phyloP scores from a whole-genome alignment of 768 basidiomycete species.

The Multifurca ochricompacta region DNA sequence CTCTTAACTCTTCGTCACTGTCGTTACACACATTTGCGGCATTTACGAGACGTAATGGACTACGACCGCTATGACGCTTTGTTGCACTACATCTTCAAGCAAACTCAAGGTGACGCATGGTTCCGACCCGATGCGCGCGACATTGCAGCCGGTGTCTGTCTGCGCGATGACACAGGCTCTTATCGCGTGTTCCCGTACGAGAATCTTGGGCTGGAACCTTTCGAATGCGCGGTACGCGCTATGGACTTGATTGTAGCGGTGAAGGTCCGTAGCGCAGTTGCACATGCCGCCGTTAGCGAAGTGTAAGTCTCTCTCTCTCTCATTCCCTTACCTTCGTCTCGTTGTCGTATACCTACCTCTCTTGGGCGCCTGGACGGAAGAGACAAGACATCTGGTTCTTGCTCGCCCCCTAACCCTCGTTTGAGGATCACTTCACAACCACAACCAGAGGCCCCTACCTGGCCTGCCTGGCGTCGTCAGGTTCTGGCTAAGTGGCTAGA shows the following conservation, averaged over 20 bases:
- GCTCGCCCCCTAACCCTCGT: neutral
- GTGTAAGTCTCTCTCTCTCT: slow-evolving; percentile 26
- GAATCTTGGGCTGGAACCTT: slow-evolving; percentile 43
- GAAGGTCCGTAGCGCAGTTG: slow-evolving; percentile 42
- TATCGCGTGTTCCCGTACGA: slow-evolving; percentile 53
- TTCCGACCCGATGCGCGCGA: slow-evolving; percentile 44
- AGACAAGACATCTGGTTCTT: neutral
- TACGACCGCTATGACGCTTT: slow-evolving; percentile 38
- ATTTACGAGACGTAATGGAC: slow-evolving; percentile 26
- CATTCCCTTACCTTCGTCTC: neutral
- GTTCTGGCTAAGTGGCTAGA: too few relatives aligned
- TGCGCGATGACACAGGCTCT: slow-evolving; percentile 39
- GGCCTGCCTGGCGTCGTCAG: neutral
- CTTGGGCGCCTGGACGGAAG: neutral
- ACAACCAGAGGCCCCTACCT: too few relatives aligned
- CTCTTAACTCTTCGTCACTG: too few relatives aligned
- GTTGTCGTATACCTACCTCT: neutral
- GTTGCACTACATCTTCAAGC: slow-evolving; percentile 39
- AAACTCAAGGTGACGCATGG: slow-evolving; percentile 46
- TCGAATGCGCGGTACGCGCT: slow-evolving; percentile 44
- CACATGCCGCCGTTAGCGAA: slow-evolving; percentile 45
- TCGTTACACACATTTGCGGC: neutral
- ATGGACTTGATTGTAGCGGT: slow-evolving; percentile 51
- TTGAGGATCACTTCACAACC: neutral
- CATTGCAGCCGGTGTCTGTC: slow-evolving; percentile 40